phyloP scores from a whole-genome alignment of 768 basidiomycete species.

The Russula compacta region DNA sequence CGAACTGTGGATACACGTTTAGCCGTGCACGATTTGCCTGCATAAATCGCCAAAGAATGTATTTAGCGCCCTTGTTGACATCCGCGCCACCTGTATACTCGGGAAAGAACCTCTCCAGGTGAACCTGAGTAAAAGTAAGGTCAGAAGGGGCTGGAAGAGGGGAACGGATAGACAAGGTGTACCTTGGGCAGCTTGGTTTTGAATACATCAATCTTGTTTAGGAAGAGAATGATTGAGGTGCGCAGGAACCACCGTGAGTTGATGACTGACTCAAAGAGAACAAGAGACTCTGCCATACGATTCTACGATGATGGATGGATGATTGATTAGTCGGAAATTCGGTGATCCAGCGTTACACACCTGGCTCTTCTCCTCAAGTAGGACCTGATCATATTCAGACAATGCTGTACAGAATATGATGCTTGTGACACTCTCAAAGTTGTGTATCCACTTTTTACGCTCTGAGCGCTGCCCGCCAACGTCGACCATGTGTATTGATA shows the following conservation, averaged over 20 bases:
- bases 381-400: constrained; percentile 68
- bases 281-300: constrained; percentile 65
- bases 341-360: constrained; percentile 28
- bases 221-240: constrained; percentile 56
- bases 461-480: constrained; percentile 60
- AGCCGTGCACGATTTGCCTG: constrained; percentile 78
- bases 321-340: neutral
- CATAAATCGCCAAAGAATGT: constrained; percentile 92
- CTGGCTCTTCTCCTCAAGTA: constrained; percentile 60
- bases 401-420: constrained; percentile 72
- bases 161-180: neutral
- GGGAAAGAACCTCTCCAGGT: constrained; percentile 71
- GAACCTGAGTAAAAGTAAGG: constrained; percentile 36
- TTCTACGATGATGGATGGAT: constrained; percentile 36
- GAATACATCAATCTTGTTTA: constrained; percentile 72
- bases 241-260: constrained; percentile 72
- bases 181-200: constrained; percentile 60
- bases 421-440: constrained; percentile 71
- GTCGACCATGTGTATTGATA: constrained; percentile 63
- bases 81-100: constrained; percentile 86
- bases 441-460: constrained; percentile 53
- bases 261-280: constrained; percentile 69
- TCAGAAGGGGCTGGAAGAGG: neutral
- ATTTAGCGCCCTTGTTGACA: constrained; percentile 91
- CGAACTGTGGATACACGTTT: constrained; percentile 87